Conservation (phyloP, 345 rosid genomes). For the Toxicodendron radicans region DNA sequence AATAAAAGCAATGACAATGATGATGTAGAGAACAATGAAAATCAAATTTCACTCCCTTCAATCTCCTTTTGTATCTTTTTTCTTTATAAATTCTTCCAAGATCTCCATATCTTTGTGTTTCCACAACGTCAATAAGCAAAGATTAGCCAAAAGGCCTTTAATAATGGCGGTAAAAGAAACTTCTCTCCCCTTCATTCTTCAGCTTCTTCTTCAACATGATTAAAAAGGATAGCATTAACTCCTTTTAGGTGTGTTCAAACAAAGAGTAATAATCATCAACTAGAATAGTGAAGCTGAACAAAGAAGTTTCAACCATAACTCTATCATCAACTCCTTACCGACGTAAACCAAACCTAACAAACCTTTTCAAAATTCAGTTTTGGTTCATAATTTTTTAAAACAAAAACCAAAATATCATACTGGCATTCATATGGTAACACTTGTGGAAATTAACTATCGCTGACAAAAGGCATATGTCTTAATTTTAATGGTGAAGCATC, state of each 20-base stretch:
- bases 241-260: not conserved
- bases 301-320: not conserved
- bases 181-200: not conserved
- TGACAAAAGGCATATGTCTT: too few relatives aligned
- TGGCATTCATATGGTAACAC: too few relatives aligned
- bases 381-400: too few relatives aligned
- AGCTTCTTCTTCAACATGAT: not conserved
- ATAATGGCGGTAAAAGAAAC: not conserved
- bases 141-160: not conserved
- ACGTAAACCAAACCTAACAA: not conserved
- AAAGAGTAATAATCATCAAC: not conserved
- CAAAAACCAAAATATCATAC: too few relatives aligned
- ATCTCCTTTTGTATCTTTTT: not conserved
- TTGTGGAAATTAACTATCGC: too few relatives aligned
- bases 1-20: not conserved
- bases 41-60: not conserved
- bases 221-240: not conserved
- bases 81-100: not conserved
- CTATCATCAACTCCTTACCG: not conserved
- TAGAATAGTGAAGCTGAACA: not conserved
- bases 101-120: slow-evolving; percentile 4
- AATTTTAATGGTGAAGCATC: too few relatives aligned
- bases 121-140: not conserved
- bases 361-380: not conserved
- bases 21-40: too few relatives aligned